Percentiles rank a stretch among this genome's conserved stretches.
Evolutionary conservation across 768 basidiomycete genomes (phyloP).

Genomic region (Tremella yokohamensis): DNA sequence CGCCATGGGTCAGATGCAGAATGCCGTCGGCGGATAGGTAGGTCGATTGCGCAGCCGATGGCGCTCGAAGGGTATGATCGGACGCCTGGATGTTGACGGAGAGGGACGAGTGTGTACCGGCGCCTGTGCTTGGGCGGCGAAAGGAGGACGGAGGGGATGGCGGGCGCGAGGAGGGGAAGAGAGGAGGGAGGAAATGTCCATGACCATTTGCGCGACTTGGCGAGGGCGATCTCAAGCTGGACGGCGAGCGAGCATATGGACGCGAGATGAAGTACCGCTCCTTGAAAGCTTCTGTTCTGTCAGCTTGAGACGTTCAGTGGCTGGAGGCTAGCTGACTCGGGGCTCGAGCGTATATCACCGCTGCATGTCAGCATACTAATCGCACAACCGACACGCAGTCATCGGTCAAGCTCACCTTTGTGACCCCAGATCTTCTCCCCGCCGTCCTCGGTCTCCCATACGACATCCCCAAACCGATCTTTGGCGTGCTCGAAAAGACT

Average conservation of each 20-base stretch:
- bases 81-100: constrained; percentile 13
- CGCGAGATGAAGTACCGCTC: constrained; percentile 65
- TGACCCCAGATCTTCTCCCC: constrained; percentile 71
- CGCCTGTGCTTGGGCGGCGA: constrained; percentile 10
- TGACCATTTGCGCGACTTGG: constrained; percentile 9
- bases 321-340: constrained; percentile 57
- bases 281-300: constrained; percentile 63
- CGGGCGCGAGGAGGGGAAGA: constrained; percentile 16
- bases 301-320: background rate
- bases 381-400: background rate
- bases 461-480: constrained; percentile 91
- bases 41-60: background rate
- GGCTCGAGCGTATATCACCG: constrained; percentile 90
- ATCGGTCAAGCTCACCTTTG: constrained; percentile 65
- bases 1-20: constrained; percentile 36
- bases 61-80: constrained; percentile 18
- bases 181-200: constrained; percentile 15
- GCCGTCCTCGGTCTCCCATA: constrained; percentile 59
- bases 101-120: constrained; percentile 6
- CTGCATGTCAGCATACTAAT: constrained; percentile 50
- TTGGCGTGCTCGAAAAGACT: constrained; percentile 75
- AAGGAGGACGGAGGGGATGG: constrained; percentile 21
- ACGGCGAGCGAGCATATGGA: constrained; percentile 60
- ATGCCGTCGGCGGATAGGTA: constrained; percentile 7
- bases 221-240: constrained; percentile 22